These are phyloP conservation scores for Curvularia sp. DNA, from an alignment of 2,329 filamentous ascomycete genomes.

Conservation along the genomic window DNA sequence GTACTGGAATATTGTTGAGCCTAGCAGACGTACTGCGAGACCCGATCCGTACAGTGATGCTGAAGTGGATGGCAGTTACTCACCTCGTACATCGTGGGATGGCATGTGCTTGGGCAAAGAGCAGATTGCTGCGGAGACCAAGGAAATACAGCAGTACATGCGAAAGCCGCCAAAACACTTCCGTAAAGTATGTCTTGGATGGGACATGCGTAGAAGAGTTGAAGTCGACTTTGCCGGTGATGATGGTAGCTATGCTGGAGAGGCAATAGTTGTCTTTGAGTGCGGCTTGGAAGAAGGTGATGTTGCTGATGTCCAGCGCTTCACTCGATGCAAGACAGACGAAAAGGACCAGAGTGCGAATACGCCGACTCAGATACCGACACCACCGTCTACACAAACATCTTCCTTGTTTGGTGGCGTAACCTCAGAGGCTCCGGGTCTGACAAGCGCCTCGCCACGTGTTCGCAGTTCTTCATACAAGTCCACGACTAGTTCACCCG, in stretches of 20 bases:
- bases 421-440: constrained; percentile 38
- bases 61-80: constrained; percentile 73
- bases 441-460: constrained; percentile 25
- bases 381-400: constrained; percentile 26
- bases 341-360: constrained; percentile 35
- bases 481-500: constrained; percentile 49
- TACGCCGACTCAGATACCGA: constrained; percentile 27
- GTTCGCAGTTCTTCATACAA: constrained; percentile 44
- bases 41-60: constrained; percentile 76
- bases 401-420: constrained; percentile 62
- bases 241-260: constrained; percentile 77
- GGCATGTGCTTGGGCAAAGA: constrained; percentile 73
- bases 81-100: constrained; percentile 78
- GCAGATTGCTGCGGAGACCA: constrained; percentile 77
- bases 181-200: constrained; percentile 77
- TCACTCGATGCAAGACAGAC: constrained; percentile 61
- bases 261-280: constrained; percentile 76
- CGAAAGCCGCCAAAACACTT: constrained; percentile 78
- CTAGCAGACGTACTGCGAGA: constrained; percentile 74
- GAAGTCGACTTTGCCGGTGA: constrained; percentile 90
- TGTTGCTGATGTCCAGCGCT: constrained; percentile 63
- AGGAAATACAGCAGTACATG: constrained; percentile 80
- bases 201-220: constrained; percentile 88
- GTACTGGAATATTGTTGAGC: constrained; percentile 81
- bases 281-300: constrained; percentile 71